Evolutionary conservation across 805 yeast genomes (phyloP).

Genomic region (Candida hispaniensis): DNA sequence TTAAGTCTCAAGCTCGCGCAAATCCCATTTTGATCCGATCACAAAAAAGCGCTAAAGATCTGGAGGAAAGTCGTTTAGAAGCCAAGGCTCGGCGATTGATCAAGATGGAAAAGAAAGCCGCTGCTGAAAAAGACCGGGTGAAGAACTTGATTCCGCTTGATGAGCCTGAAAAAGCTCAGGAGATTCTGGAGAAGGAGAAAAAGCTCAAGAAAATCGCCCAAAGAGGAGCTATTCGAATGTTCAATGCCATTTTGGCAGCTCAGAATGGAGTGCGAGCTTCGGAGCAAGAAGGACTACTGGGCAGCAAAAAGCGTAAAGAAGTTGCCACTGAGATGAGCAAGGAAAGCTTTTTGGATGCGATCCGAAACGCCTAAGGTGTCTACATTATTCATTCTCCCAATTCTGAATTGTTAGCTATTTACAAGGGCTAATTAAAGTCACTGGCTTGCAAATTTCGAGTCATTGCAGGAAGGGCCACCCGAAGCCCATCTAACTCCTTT

Average conservation of each 20-base stretch:
- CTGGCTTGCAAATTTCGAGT: slow-evolving; percentile 79
- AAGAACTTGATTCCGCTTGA: slow-evolving; percentile 56
- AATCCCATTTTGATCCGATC: slow-evolving; percentile 86
- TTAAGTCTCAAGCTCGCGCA: slow-evolving; percentile 78
- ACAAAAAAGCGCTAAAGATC: slow-evolving; percentile 58
- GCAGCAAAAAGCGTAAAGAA: slow-evolving; percentile 31
- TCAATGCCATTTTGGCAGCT: slow-evolving; percentile 72
- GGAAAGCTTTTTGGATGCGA: slow-evolving; percentile 80
- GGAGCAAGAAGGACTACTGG: slow-evolving; percentile 21
- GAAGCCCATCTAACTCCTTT: slow-evolving; percentile 81
- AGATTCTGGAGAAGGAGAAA: slow-evolving; percentile 54
- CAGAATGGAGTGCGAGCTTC: slow-evolving; percentile 45
- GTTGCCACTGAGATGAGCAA: slow-evolving; percentile 68
- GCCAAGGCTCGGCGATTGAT: slow-evolving; percentile 67
- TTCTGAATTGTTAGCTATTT: no score
- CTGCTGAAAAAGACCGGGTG: slow-evolving; percentile 56
- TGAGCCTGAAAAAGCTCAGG: slow-evolving; percentile 45
- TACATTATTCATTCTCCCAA: no score
- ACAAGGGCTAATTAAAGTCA: slow-evolving; percentile 52
- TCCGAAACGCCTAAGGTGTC: slow-evolving; percentile 28
- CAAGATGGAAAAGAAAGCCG: slow-evolving; percentile 57
- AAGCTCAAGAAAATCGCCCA: slow-evolving; percentile 71
- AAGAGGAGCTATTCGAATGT: slow-evolving; percentile 74
- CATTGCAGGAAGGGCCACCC: slow-evolving; percentile 96
- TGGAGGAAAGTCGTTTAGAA: slow-evolving; percentile 74